Percentiles rank a stretch among this genome's conserved stretches.
Conservation (phyloP, 768 basidiomycete genomes). For the Suillus americanus region DNA sequence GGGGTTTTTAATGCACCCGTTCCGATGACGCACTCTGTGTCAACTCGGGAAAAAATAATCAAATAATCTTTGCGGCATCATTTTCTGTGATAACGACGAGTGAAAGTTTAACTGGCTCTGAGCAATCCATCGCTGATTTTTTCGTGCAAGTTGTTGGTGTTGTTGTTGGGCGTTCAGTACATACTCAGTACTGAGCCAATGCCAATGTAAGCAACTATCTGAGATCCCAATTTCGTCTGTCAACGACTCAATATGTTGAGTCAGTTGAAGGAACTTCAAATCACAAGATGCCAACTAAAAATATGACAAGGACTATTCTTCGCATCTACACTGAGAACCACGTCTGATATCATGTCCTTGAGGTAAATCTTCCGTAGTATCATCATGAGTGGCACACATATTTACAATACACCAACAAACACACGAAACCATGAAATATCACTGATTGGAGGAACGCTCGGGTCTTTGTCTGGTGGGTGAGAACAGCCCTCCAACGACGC, state of each 20-base stretch:
- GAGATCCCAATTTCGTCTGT: neutral
- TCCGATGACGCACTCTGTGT: conserved; percentile 8
- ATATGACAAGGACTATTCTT: neutral
- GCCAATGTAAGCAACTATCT: neutral
- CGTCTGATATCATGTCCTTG: neutral
- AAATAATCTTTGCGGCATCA: neutral
- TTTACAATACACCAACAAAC: neutral
- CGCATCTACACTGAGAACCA: neutral
- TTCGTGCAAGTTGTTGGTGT: neutral
- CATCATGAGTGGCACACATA: neutral
- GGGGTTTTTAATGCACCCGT: conserved; percentile 17
- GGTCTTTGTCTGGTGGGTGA: conserved; percentile 39
- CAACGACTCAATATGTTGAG: no score
- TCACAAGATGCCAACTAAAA: neutral
- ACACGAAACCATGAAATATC: neutral
- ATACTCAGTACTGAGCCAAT: neutral
- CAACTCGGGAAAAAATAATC: conserved; percentile 1
- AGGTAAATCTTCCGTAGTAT: neutral
- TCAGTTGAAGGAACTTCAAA: neutral
- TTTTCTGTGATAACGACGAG: neutral
- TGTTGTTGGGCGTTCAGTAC: neutral
- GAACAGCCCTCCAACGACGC: conserved; percentile 77
- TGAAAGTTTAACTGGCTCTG: neutral
- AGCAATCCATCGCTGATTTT: neutral
- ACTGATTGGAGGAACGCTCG: conserved; percentile 21